These are phyloP conservation scores for Cyclotella atomus DNA, from an alignment of 108 stramenopile species.

Conservation along the genomic window DNA sequence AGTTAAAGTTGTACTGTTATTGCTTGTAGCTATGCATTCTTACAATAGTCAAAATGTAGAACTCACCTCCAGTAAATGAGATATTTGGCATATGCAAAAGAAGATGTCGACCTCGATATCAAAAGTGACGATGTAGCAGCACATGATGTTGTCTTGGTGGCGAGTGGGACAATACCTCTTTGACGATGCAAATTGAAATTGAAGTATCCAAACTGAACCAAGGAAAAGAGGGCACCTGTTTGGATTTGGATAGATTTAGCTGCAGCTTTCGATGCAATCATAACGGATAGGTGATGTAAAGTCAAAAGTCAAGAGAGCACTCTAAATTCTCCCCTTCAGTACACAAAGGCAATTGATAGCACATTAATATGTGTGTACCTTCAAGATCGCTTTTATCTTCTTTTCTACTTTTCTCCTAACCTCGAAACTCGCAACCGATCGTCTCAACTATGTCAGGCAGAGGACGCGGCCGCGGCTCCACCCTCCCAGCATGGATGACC, in stretches of 20 bases:
- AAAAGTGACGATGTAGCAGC: neutral
- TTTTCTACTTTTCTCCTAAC: too few relatives aligned
- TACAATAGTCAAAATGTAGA: neutral
- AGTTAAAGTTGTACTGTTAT: neutral
- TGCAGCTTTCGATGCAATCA: neutral
- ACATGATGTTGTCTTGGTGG: too few relatives aligned
- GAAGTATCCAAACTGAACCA: too few relatives aligned
- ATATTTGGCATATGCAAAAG: neutral
- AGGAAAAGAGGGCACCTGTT: too few relatives aligned
- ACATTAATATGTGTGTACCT: too few relatives aligned
- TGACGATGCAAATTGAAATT: too few relatives aligned
- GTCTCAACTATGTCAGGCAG: too few relatives aligned
- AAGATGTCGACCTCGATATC: neutral
- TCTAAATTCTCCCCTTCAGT: neutral
- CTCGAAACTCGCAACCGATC: too few relatives aligned
- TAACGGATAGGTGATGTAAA: neutral
- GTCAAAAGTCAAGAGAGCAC: neutral
- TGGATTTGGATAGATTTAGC: too few relatives aligned
- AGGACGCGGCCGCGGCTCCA: conserved; percentile 65
- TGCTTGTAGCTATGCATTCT: neutral
- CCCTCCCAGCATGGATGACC: conserved; percentile 81
- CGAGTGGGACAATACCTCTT: too few relatives aligned
- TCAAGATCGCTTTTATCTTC: too few relatives aligned
- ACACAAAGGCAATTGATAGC: too few relatives aligned
- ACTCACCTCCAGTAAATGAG: conserved; percentile 42